phyloP scores from a whole-genome alignment of 2,329 filamentous ascomycete species.

The Fusarium subtropicale region DNA sequence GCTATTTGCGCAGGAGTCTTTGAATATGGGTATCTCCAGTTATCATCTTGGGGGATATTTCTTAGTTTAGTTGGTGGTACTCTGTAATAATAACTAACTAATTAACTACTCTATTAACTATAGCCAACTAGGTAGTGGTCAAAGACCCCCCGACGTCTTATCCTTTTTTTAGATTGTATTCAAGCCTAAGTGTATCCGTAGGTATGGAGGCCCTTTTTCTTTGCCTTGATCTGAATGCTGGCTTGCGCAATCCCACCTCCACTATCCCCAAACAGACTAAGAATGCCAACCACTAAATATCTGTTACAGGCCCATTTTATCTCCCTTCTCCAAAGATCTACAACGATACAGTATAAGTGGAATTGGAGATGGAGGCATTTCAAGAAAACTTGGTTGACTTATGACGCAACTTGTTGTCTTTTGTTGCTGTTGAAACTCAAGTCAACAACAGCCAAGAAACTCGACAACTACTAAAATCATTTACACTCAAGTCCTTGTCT shows the following conservation, averaged over 20 bases:
- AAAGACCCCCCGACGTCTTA: not conserved
- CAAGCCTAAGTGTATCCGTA: not conserved
- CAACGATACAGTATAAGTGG: slow-evolving; percentile 18
- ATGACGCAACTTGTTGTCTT: slow-evolving; percentile 27
- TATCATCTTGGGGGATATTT: not conserved
- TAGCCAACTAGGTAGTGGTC: not conserved
- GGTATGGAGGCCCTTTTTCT: not conserved
- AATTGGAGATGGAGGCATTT: slow-evolving; percentile 3
- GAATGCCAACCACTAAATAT: slow-evolving; percentile 6
- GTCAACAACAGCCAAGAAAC: not conserved
- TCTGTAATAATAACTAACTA: not conserved
- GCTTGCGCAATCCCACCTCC: slow-evolving; percentile 40
- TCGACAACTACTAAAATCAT: slow-evolving; percentile 2
- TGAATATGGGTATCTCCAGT: not conserved
- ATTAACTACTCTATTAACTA: not conserved
- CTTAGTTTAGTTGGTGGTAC: not conserved
- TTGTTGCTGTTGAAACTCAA: slow-evolving; percentile 12
- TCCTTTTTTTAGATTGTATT: slow-evolving; percentile 29
- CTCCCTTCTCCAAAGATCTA: slow-evolving; percentile 9
- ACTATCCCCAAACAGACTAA: slow-evolving; percentile 31
- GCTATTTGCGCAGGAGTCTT: slow-evolving; percentile 14
- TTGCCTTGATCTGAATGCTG: slow-evolving; percentile 19
- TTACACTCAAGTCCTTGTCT: slow-evolving; percentile 1
- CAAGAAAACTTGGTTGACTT: slow-evolving; percentile 9
- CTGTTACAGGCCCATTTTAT: not conserved